Evolutionary conservation across 176 grass and related monocot species (phyloP), one percentile per base, ranked within the genome.

Genomic region (Bonia amplexicaulis): DNA sequence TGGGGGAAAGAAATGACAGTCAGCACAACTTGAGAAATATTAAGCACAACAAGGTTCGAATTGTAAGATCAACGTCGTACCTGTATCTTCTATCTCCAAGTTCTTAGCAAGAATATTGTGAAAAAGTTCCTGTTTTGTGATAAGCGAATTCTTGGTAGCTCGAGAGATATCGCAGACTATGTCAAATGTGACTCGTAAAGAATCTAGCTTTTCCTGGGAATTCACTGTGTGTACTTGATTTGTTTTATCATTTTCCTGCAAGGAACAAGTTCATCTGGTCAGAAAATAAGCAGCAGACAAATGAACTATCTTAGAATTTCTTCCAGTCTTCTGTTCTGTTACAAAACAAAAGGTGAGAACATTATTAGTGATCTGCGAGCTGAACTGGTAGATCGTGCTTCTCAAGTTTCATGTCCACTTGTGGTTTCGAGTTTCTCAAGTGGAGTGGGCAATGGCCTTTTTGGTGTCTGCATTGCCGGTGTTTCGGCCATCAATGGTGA

Each of bases 121-220:
- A 78, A 99, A 77, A 79, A 99, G 97, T 80, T 99, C 88, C 79
- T 94, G 88, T 72, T 92, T 99, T 8, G 93, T 99, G 65, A 99
- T 89, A 19, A 88, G 65, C 0, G 79, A 91, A 96, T 88, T 33
- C 69, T 96, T 83, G 26, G 76, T 91, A 79, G 97, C 89, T 12
- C 22, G 77, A 55, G 96, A 94, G 86, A 96, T 92, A 35, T 83
- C 59, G 13, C 88, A 94, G 46, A 99, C 82, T 61, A 87, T 86
- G 84, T 96, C 96, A 35, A 99, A 96, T 71, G 91, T 96, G 64
- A 45, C 76, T 67, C 55, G 84, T 60, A 98, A 81, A 66, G 85
- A 93, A 85, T 62, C 70, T 77, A 85, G 66, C 82, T 63, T 94
- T 85, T 90, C 86, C 46, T 87, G 61, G 26, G 42, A 39, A 29